Conservation (phyloP, 1,284 basidiomycete genomes). For the Leccinum holopus region DNA sequence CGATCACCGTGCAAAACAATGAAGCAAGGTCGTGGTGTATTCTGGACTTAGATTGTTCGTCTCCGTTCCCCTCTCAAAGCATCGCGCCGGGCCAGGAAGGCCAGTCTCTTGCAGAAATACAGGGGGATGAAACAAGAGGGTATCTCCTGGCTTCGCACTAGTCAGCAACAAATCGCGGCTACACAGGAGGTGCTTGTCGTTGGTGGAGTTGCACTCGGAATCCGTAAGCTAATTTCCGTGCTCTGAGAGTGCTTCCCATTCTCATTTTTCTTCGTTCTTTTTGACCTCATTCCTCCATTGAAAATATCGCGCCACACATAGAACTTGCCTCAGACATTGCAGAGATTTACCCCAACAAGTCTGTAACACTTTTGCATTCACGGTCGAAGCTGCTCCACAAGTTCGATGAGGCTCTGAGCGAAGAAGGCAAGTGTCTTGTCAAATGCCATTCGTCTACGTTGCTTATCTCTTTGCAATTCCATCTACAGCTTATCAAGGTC, state of each 20-base stretch:
- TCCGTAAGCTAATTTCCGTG: constrained; percentile 44
- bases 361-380: constrained; percentile 69
- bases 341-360: constrained; percentile 55
- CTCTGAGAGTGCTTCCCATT: neutral
- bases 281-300: neutral
- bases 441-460: neutral
- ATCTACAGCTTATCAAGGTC: constrained; percentile 42
- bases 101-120: no score
- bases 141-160: constrained; percentile 47
- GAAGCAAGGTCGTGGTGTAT: no score
- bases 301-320: neutral
- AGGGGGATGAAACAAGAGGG: constrained; percentile 49
- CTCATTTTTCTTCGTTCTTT: neutral
- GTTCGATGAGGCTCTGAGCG: constrained; percentile 58
- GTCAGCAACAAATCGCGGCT: constrained; percentile 44
- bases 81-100: no score
- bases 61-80: no score
- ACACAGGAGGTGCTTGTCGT: constrained; percentile 52
- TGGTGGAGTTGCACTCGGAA: constrained; percentile 61
- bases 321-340: constrained; percentile 72
- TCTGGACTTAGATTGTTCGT: no score
- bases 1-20: no score
- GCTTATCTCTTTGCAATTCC: neutral
- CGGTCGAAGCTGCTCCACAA: constrained; percentile 56
- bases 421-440: constrained; percentile 41